Base-by-base conservation (phyloP, 306 rosid species). In the Bauhinia variegata region DNA sequence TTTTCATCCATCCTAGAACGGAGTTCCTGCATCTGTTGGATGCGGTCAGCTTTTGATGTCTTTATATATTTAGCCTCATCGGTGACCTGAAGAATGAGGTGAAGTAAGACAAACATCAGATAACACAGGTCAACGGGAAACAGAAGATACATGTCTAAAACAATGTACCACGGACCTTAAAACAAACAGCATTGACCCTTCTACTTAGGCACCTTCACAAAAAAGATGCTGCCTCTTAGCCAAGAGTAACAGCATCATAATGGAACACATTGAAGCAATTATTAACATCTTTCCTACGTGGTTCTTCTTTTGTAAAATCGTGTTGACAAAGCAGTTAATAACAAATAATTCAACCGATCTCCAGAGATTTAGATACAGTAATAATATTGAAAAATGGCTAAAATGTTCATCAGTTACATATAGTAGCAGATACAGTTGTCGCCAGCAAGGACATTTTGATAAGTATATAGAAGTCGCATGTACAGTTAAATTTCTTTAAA, bases 1-100 rank as follows among this genome's bases (percentile, higher is more conserved):
- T 71, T 84, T 63, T 88, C 98, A 58, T 88, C 88, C 71, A 84
- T 58, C 88, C 87, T 89, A 71, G 76, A 74, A 41, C 56, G 79
- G 68, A 93, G 82, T 54, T 93, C 95, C 80, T 75, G 81, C 74
- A 93, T 75, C 86, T 89, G 96, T 77, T 80, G 86, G 60, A 64
- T 53, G n/a, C 89, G 96, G 51, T 89, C 98, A 33, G 73, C 48
- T 63, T 86, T 85, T 68, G 82, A 81, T 41, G 82, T 54, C 81
- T 84, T 84, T 54, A 87, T 79, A 78, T 83, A 89, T 65, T 80
- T 89, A 44, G 81, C 89, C 83, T 93, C 98, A 59, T 89, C 97
- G 43, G 82, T 78, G 66, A 86, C 88, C 98, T 93, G 82, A 80
- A 86, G 75, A 53, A 63, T 33, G 30, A 71, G 63, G 36, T 39